These are phyloP conservation scores for Litchi chinensis DNA, from an alignment of 345 rosid genomes.

Conservation along the genomic window DNA sequence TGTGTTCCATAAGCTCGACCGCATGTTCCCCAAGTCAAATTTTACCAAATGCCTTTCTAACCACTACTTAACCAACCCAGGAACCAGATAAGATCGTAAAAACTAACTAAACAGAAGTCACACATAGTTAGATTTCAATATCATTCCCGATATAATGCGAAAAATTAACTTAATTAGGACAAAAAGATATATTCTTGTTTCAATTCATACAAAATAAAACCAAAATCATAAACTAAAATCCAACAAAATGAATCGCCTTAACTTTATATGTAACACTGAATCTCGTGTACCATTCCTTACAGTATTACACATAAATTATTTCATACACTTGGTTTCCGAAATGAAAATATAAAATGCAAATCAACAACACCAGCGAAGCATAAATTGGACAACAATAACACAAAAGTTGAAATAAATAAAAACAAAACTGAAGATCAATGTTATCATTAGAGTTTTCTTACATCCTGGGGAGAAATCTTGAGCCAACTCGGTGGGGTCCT, in stretches of 20 bases:
- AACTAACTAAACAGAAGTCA: neutral
- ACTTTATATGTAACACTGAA: too few relatives aligned
- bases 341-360: too few relatives aligned
- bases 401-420: neutral
- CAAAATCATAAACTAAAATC: too few relatives aligned
- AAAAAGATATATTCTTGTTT: neutral
- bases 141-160: neutral
- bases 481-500: constrained; percentile 84
- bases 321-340: neutral
- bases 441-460: constrained; percentile 16
- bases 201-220: neutral
- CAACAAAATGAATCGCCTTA: neutral
- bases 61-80: neutral
- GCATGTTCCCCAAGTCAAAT: neutral
- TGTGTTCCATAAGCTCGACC: neutral
- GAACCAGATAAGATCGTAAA: neutral
- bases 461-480: constrained; percentile 66
- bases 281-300: neutral
- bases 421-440: neutral
- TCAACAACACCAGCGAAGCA: too few relatives aligned
- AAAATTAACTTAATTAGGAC: neutral
- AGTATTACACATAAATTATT: neutral
- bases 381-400: neutral
- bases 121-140: neutral
- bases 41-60: neutral